Evolutionary conservation across 768 basidiomycete species (phyloP), one percentile per base, ranked within the genome.

Genomic region (Lactarius indigo): DNA sequence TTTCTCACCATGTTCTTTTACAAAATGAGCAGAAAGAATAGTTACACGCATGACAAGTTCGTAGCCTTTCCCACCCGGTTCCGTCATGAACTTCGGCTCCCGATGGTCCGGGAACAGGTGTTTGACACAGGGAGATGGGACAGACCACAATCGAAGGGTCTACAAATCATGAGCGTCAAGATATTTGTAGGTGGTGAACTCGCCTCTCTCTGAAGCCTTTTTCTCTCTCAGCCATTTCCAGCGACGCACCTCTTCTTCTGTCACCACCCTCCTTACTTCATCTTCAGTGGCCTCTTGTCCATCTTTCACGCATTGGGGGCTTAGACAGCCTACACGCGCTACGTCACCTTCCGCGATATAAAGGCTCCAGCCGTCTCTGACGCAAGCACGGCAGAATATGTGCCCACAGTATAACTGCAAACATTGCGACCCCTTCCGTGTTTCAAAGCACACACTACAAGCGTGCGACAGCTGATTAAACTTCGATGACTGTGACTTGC

Each of bases 11-110:
- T 58, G 90, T 89, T 54, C 87, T 83, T 69, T 83, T 84, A 74
- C 94, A 97, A 70, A 90, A 89, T 3, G 86, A 83, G 76, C 94
- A 96, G 74, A 96, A 96, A 0, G 88, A 87, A 76, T 85, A 95
- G 5, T 78, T 79, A 74, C 94, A 96, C 37, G 76, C 75, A 5
- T 83, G 76, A 71, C 94, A 96, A 42, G 83, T 84, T 60, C 94
- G 84, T 57, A 94, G 81, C 61, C 87, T 79, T 33, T 84, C 87
- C 87, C 89, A 94, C 17, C 85, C 83, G 1, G 86, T 83, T 42
- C 85, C 86, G n/a, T 85, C 81, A 37, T 84, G 81, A 1, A 75
- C 74, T 44, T 75, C 78, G 37, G 33, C 76, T 20, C 76, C 31
- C 63, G 71, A 12, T 12, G 90, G 87, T 69, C 83, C 84, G 42